Conservation (phyloP, 1,284 basidiomycete species). For the Taiwanofungus camphoratus region DNA sequence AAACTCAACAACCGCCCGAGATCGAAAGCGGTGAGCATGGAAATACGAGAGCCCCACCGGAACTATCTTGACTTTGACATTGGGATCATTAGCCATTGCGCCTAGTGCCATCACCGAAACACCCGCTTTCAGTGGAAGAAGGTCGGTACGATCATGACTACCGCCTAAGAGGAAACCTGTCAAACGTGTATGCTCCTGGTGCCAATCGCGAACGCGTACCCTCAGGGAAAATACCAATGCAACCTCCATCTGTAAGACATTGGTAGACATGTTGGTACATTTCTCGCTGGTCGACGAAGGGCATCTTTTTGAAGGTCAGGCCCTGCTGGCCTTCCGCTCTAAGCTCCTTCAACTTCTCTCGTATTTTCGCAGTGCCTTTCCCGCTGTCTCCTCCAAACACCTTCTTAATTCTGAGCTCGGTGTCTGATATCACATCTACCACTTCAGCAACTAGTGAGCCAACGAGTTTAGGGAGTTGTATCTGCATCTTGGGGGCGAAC, state of each 20-base stretch:
- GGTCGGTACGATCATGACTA: constrained; percentile 93
- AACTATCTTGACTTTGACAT: constrained; percentile 84
- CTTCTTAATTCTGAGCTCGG: constrained; percentile 77
- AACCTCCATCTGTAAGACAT: constrained; percentile 80
- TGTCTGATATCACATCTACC: constrained; percentile 86
- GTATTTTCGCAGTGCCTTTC: constrained; percentile 66
- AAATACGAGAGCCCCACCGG: constrained; percentile 96
- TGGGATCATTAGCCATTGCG: constrained; percentile 90
- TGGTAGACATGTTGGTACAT: constrained; percentile 97
- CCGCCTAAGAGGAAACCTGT: constrained; percentile 64
- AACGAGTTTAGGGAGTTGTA: constrained; percentile 83
- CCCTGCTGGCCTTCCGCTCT: constrained; percentile 52
- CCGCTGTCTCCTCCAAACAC: constrained; percentile 84
- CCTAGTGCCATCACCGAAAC: constrained; percentile 98
- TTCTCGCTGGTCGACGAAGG: constrained; percentile 86
- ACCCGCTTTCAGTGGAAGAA: constrained; percentile 92
- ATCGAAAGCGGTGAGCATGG: constrained; percentile 92
- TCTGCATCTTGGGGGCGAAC: constrained; percentile 78
- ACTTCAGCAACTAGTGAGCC: constrained; percentile 82
- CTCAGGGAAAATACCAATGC: constrained; percentile 96
- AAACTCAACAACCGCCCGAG: constrained; percentile 95
- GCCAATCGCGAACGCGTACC: constrained; percentile 40
- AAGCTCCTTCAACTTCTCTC: constrained; percentile 59
- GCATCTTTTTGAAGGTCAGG: constrained; percentile 72
- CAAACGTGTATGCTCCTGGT: not conserved